Evolutionary conservation across 2,329 filamentous ascomycete genomes (phyloP), one percentile per base, ranked within the genome.

Genomic region (Pestalotiopsis sp.): DNA sequence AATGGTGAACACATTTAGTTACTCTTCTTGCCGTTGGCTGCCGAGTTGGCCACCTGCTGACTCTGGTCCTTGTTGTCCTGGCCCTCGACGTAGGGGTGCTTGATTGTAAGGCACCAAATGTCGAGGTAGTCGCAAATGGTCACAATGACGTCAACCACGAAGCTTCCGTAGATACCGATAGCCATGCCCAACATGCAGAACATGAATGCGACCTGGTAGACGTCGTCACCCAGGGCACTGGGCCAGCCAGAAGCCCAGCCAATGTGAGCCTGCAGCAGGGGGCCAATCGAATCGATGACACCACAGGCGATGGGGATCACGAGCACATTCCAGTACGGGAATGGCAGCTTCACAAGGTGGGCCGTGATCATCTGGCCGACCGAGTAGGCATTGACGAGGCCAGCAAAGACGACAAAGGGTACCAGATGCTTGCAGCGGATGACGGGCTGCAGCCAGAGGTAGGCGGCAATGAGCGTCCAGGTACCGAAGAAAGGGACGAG

Each of bases 81-180:
- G 66, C 76, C 81, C 75, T 88, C 86, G 27, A 85, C 82, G 72
- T 87, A 85, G 25, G 89, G 89, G 75, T 98, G 91, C 87, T 99
- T 99, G 83, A 99, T 99, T 1, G 93, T 97, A 79, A 99, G 85
- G 79, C 96, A 99, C 94, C 94, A 98, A 73, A 99, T 99, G 79
- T 99, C 96, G 70, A 98, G 86, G 79, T 97, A 97, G 80, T 99
- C 96, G 82, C 96, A 99, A 75, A 99, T 98, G 38, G 94, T 97
- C 69, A 96, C 94, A 73, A 99, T 98, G 68, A 98, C 95, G 79
- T 98, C 96, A 40, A 97, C 93, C 68, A 98, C 94, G 79, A 99
- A 99, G 80, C 94, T 97, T 70, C 94, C 95, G 82, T 99, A 98
- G n/a, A 98, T 90, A 41, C 96, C 96, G 62, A 97, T 80, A 0